Evolutionary conservation across 148 eudicot species (phyloP).

Genomic region (Euryodendron excelsum): DNA sequence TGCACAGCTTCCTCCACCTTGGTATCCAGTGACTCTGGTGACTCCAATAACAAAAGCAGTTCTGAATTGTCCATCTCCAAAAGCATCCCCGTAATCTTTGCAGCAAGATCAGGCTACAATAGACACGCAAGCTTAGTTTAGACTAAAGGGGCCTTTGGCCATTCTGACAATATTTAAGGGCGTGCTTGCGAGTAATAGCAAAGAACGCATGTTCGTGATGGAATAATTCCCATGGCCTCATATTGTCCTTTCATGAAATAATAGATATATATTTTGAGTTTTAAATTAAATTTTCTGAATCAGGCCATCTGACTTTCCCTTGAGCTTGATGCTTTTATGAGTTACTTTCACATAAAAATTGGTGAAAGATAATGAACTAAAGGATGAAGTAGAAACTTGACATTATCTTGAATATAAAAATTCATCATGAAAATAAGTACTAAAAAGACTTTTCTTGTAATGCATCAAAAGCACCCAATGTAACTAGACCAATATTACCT

Average conservation of each 20-base stretch:
- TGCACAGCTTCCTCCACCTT: constrained; percentile 75
- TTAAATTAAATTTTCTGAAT: not conserved
- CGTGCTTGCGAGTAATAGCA: not conserved
- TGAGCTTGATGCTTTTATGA: not conserved
- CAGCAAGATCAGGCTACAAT: constrained; percentile 67
- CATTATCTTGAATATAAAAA: too few species aligned
- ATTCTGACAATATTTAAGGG: not conserved
- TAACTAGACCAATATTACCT: constrained; percentile 35
- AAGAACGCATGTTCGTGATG: not conserved
- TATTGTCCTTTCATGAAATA: not conserved
- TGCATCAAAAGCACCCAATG: not conserved
- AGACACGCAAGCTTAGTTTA: not conserved
- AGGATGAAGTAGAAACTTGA: not conserved
- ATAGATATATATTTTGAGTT: too few species aligned
- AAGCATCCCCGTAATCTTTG: constrained; percentile 83
- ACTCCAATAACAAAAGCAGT: constrained; percentile 57
- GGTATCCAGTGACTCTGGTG: constrained; percentile 51
- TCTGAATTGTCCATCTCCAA: constrained; percentile 84
- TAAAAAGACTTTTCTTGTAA: not conserved
- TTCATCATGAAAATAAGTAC: not conserved
- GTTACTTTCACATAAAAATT: not conserved
- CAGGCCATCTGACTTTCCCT: not conserved
- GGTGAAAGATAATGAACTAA: not conserved
- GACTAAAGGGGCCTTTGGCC: not conserved
- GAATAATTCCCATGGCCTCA: not conserved